Evolutionary conservation across 768 basidiomycete genomes (phyloP).

Genomic region (Termitomyces sp.): DNA sequence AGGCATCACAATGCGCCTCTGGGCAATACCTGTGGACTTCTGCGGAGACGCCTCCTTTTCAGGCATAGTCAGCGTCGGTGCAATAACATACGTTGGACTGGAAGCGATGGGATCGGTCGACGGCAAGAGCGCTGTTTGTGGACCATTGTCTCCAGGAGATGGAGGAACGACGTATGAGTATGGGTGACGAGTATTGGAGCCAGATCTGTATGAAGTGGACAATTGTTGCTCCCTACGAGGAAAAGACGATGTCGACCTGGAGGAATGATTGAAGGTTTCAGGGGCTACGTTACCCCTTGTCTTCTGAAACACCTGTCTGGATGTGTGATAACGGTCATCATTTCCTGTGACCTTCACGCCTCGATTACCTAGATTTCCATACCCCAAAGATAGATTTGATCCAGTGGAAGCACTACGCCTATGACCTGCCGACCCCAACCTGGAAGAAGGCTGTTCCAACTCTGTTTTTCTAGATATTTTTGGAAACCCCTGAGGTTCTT

Average conservation of each 20-base stretch:
- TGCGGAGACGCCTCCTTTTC: slow-evolving; percentile 18
- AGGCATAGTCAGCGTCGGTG: slow-evolving; percentile 25
- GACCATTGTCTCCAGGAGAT: slow-evolving; percentile 2
- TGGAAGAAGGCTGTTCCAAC: neutral
- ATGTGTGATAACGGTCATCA: slow-evolving; percentile 46
- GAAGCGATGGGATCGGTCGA: slow-evolving; percentile 6
- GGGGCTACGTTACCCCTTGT: neutral
- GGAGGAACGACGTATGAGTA: slow-evolving; percentile 21
- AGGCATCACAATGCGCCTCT: neutral
- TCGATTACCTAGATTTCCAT: neutral
- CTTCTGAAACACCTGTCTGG: neutral
- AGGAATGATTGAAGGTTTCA: slow-evolving; percentile 7
- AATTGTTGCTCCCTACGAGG: neutral
- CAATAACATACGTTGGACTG: slow-evolving; percentile 7
- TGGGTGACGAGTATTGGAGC: slow-evolving; percentile 16
- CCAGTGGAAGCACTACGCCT: slow-evolving; percentile 15
- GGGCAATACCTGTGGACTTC: neutral
- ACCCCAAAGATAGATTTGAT: slow-evolving; percentile 8
- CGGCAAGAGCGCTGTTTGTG: slow-evolving; percentile 13
- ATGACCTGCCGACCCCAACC: slow-evolving; percentile 1
- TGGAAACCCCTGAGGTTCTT: neutral
- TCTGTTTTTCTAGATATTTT: slow-evolving; percentile 3
- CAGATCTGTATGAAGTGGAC: slow-evolving; percentile 13
- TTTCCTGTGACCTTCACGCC: neutral
- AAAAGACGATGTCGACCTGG: neutral